Conservation (phyloP, 2,329 filamentous ascomycete species). For the Fusarium duplospermum region DNA sequence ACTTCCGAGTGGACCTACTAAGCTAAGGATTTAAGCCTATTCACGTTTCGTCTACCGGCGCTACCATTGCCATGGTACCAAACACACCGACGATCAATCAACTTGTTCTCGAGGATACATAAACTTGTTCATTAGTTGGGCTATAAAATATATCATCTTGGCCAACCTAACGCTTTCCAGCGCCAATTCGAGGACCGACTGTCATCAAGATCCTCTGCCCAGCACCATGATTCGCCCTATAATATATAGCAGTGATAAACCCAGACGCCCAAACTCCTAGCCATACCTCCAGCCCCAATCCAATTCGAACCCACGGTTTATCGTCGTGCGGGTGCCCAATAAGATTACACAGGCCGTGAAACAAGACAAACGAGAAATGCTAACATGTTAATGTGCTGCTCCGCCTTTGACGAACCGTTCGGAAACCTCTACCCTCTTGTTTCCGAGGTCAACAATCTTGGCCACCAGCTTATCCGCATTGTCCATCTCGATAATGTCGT, state of each 20-base stretch:
- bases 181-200: background rate
- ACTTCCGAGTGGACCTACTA: background rate
- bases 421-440: conserved; percentile 68
- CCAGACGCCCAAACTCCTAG: conserved; percentile 35
- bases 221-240: conserved; percentile 7
- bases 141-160: conserved; percentile 20
- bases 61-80: background rate
- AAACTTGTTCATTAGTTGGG: conserved; percentile 13
- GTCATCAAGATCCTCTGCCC: conserved; percentile 3
- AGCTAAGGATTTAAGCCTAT: background rate
- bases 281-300: conserved; percentile 22
- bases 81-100: background rate
- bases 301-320: conserved; percentile 25
- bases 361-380: background rate
- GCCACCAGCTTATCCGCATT: conserved; percentile 72
- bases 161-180: conserved; percentile 7
- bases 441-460: conserved; percentile 79
- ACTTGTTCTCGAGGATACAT: background rate
- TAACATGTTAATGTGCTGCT: conserved; percentile 9
- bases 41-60: background rate
- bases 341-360: conserved; percentile 25
- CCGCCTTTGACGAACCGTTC: conserved; percentile 55
- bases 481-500: conserved; percentile 83
- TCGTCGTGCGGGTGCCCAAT: conserved; percentile 16
- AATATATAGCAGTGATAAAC: conserved; percentile 19